Base-by-base conservation (phyloP, 2,329 filamentous ascomycete genomes). In the Hypoxylon sp. region DNA sequence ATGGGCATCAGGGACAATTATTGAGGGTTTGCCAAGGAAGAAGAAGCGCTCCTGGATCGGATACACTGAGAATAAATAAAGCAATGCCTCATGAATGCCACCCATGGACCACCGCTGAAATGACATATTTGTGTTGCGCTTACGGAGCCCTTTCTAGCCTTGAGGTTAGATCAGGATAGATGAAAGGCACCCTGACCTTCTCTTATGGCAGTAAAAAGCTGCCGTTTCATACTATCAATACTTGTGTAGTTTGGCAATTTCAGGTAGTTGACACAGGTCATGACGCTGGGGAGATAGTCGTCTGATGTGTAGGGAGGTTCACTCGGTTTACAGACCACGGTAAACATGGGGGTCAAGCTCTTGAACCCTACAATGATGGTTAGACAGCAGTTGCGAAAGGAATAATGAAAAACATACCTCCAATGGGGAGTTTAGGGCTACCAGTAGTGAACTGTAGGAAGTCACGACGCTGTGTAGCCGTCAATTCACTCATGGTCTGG, bases 261-360 rank as follows among this genome's bases (percentile, higher is more conserved):
- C 73, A 99, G 87, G 77, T 99, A 99, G 79, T 99, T 99, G 79
- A 97, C 95, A 77, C 96, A 99, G 10, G 96, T 99, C 96, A 99
- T 99, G 77, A 99, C 96, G 76, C 94, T 98, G 11, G 96, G 95
- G n/a, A 99, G 85, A 74, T 98, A 99, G 80, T 99, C 95, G 74
- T 99, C 95, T 4, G 94, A 94, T 3, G 90, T 91, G 77, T 94
- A 95, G 1, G 95, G 95, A 15, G 93, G 89, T 75, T 99, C 95
- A 77, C 92, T 97, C n/a, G 94, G 94, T 79, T 97, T 97, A 85
- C 95, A 98, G 44, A 99, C 95, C 66, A 99, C 95, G 2, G 95
- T 99, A 76, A 99, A 98, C 90, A 98, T 97, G 19, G 95, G 95
- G 1, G 93, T 98, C 65, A 99, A 87, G 77, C 90, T 92, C 81